phyloP scores from a whole-genome alignment of 140 eudicot genomes.

The Bidens hawaiensis region DNA sequence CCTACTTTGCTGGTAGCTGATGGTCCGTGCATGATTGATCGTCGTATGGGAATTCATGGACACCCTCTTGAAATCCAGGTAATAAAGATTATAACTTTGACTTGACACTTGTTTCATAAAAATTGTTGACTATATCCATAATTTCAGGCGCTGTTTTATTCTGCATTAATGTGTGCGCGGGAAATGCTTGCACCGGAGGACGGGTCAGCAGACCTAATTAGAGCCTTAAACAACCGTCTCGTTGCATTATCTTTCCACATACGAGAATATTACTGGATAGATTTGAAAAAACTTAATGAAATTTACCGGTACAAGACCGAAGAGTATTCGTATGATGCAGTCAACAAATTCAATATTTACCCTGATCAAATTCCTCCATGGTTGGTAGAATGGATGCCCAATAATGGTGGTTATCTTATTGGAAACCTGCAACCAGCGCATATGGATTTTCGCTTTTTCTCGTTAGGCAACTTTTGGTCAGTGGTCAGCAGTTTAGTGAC shows the following conservation, averaged over 20 bases:
- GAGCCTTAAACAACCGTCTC: constrained; percentile 65
- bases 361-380: constrained; percentile 72
- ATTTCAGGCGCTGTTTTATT: constrained; percentile 61
- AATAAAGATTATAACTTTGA: constrained; percentile 10
- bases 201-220: constrained; percentile 48
- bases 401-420: constrained; percentile 64
- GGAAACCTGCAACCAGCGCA: constrained; percentile 84
- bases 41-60: constrained; percentile 87
- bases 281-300: constrained; percentile 65
- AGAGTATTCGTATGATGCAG: constrained; percentile 72
- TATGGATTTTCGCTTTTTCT: constrained; percentile 75
- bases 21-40: constrained; percentile 88
- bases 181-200: constrained; percentile 73
- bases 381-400: constrained; percentile 76
- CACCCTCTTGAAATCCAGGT: constrained; percentile 85
- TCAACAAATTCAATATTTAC: constrained; percentile 71
- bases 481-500: constrained; percentile 46
- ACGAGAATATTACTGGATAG: constrained; percentile 79
- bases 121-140: constrained; percentile 7
- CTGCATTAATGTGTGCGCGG: constrained; percentile 61
- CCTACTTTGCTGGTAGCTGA: constrained; percentile 79
- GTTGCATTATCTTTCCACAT: constrained; percentile 73
- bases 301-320: constrained; percentile 82
- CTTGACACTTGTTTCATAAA: not conserved
- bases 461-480: constrained; percentile 73